phyloP scores from a whole-genome alignment of 2,329 filamentous ascomycete species.

The Pleochaeta shiraiana region DNA sequence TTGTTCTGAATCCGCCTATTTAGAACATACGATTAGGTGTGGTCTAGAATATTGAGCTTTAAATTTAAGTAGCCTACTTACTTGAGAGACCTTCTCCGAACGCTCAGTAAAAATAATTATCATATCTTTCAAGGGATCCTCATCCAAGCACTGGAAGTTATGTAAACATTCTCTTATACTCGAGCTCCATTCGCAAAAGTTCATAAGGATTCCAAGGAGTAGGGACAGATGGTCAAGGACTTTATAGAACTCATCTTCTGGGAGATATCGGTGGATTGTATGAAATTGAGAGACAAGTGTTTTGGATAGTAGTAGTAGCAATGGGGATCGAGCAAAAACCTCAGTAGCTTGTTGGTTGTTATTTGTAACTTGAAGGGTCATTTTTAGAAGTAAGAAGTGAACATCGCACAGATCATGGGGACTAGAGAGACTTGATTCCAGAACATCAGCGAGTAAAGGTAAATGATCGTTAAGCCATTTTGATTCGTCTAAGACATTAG shows the following conservation, averaged over 20 bases:
- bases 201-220: constrained; percentile 65
- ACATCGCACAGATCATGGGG: constrained; percentile 20
- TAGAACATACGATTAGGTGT: too few relatives aligned
- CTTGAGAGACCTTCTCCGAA: neutral
- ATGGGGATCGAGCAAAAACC: constrained; percentile 38
- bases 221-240: constrained; percentile 53
- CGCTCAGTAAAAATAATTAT: neutral
- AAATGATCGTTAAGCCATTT: constrained; percentile 29
- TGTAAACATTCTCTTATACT: constrained; percentile 38
- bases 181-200: constrained; percentile 55
- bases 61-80: neutral
- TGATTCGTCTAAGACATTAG: constrained; percentile 23
- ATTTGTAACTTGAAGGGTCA: constrained; percentile 74
- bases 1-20: constrained; percentile 44
- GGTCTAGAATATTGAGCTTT: too few relatives aligned
- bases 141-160: neutral
- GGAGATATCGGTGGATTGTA: constrained; percentile 26
- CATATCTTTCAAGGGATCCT: neutral
- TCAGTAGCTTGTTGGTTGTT: constrained; percentile 48
- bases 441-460: constrained; percentile 27
- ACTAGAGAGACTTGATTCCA: constrained; percentile 21
- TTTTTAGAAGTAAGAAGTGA: constrained; percentile 27
- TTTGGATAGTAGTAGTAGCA: constrained; percentile 27
- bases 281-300: constrained; percentile 31
- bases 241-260: constrained; percentile 26